These are phyloP conservation scores for Kwoniella shivajii DNA, from an alignment of 1,284 basidiomycete genomes.

Conservation along the genomic window DNA sequence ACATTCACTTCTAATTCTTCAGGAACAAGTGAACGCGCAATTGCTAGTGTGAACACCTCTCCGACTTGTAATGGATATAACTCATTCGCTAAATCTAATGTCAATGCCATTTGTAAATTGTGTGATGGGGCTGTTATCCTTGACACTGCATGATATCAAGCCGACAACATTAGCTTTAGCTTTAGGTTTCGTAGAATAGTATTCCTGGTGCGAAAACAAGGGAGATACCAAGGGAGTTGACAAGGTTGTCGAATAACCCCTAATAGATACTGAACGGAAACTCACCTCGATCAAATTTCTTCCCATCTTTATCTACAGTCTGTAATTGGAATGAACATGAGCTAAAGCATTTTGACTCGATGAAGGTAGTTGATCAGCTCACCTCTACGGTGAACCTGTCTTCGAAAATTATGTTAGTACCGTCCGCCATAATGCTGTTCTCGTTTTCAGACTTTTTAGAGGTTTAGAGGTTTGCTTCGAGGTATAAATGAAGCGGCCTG, in stretches of 20 bases:
- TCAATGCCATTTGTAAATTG: conserved; percentile 86
- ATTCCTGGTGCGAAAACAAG: background rate
- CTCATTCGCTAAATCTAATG: conserved; percentile 88
- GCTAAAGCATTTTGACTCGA: background rate
- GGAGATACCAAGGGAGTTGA: background rate
- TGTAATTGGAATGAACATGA: background rate
- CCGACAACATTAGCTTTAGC: background rate
- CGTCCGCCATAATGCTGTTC: conserved; percentile 28
- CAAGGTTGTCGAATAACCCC: too few species aligned
- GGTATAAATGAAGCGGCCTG: conserved; percentile 5
- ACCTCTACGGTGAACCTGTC: conserved; percentile 83
- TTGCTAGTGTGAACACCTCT: conserved; percentile 79
- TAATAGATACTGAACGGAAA: too few species aligned
- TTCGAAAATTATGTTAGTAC: conserved; percentile 66
- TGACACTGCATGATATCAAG: conserved; percentile 64
- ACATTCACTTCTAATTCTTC: conserved; percentile 60
- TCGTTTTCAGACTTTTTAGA: too few species aligned
- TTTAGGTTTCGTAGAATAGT: background rate
- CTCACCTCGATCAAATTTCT: conserved; percentile 94
- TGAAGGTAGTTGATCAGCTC: conserved; percentile 10
- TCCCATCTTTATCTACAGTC: conserved; percentile 84
- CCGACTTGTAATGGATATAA: conserved; percentile 71
- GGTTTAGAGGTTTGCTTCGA: too few species aligned
- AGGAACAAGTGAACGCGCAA: conserved; percentile 74
- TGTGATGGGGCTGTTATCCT: conserved; percentile 79